phyloP scores from a whole-genome alignment of 106 monocot species.

The Allium cepa region DNA sequence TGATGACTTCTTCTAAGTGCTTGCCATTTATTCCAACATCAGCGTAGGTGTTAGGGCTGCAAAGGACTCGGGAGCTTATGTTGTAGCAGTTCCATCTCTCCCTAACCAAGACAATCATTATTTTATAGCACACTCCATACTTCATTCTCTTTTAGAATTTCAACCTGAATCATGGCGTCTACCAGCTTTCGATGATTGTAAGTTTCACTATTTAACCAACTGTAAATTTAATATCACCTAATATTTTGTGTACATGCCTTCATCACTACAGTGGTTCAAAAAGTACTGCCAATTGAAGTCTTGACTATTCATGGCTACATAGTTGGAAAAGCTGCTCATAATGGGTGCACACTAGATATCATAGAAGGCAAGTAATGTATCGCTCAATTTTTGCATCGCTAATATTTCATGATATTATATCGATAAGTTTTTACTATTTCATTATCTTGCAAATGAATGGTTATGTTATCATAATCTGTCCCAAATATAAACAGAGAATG shows the following conservation, averaged over 20 bases:
- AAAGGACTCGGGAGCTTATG: conserved; percentile 56
- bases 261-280: conserved; percentile 35
- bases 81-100: conserved; percentile 63
- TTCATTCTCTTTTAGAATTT: conserved; percentile 57
- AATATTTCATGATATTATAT: no score
- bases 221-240: background rate
- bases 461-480: no score
- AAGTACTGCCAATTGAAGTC: conserved; percentile 48
- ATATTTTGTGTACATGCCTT: background rate
- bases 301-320: conserved; percentile 16
- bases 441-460: no score
- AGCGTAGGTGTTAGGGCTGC: conserved; percentile 67
- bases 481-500: background rate
- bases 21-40: conserved; percentile 4
- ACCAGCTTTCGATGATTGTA: conserved; percentile 61
- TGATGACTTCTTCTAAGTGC: background rate
- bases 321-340: conserved; percentile 5
- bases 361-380: conserved; percentile 6
- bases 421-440: no score
- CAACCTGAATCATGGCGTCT: conserved; percentile 56
- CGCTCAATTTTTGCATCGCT: no score
- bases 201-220: background rate
- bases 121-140: conserved; percentile 30
- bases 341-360: background rate
- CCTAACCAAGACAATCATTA: conserved; percentile 33